Percentiles rank a stretch among this genome's conserved stretches.
phyloP scores from a whole-genome alignment of 441 rosid genomes.

The Erodium chrysanthum region DNA sequence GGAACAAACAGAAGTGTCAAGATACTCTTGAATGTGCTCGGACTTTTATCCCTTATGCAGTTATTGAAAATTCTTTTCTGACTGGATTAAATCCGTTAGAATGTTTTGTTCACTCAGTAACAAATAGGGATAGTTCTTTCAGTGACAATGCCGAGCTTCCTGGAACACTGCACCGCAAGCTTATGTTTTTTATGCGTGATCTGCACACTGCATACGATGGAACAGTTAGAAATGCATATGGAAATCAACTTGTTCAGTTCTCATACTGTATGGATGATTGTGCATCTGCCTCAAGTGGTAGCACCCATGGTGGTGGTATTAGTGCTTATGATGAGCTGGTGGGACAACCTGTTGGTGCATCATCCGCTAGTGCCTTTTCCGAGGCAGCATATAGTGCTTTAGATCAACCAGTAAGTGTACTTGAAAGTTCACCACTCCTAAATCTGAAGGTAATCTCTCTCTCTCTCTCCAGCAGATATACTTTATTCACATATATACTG shows the following conservation, averaged over 20 bases:
- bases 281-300: background rate
- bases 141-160: slow-evolving; percentile 98
- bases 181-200: slow-evolving; percentile 91
- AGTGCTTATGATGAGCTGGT: slow-evolving; percentile 27
- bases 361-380: slow-evolving; percentile 76
- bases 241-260: slow-evolving; percentile 75
- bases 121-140: slow-evolving; percentile 79
- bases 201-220: slow-evolving; percentile 68
- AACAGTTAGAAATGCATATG: slow-evolving; percentile 77
- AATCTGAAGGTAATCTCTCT: slow-evolving; percentile 63
- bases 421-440: slow-evolving; percentile 82
- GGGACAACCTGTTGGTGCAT: slow-evolving; percentile 75
- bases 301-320: slow-evolving; percentile 9
- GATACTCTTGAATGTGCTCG: slow-evolving; percentile 33
- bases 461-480: background rate
- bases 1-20: slow-evolving; percentile 48
- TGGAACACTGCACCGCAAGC: slow-evolving; percentile 68
- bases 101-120: slow-evolving; percentile 80
- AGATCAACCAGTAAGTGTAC: slow-evolving; percentile 89
- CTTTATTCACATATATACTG: background rate
- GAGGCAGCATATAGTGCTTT: slow-evolving; percentile 97
- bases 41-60: slow-evolving; percentile 69
- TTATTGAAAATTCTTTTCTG: slow-evolving; percentile 61
- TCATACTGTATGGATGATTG: slow-evolving; percentile 29
- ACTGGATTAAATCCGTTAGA: slow-evolving; percentile 81